These are phyloP conservation scores for Herpetomonas samuelpessoai DNA, from an alignment of 208 protist species.

Conservation along the genomic window DNA sequence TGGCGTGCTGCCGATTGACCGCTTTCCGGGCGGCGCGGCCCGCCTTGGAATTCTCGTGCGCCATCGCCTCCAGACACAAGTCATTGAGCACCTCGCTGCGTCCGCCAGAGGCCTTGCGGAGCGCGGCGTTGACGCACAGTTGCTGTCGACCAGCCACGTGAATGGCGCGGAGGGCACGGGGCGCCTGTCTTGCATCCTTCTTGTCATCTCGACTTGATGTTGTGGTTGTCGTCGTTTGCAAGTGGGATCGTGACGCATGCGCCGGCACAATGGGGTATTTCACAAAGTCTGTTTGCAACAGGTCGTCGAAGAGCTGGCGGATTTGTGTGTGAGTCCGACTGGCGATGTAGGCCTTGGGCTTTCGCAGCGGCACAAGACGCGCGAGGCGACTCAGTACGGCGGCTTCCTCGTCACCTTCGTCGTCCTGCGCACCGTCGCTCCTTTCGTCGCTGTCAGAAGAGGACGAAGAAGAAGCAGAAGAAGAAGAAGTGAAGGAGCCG, in stretches of 20 bases:
- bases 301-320: constrained; percentile 90
- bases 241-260: background rate
- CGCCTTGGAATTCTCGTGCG: constrained; percentile 51
- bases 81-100: constrained; percentile 80
- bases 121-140: constrained; percentile 84
- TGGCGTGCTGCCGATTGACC: constrained; percentile 1
- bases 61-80: constrained; percentile 90
- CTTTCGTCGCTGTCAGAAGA: constrained; percentile 3
- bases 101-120: constrained; percentile 17
- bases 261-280: constrained; percentile 23
- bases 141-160: constrained; percentile 89
- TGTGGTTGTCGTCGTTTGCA: too few species aligned
- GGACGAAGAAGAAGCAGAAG: constrained; percentile 6
- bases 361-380: constrained; percentile 35
- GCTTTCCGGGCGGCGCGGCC: constrained; percentile 33
- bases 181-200: background rate
- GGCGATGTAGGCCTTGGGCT: constrained; percentile 92
- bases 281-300: constrained; percentile 82
- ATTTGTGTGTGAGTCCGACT: constrained; percentile 96
- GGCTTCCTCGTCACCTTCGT: constrained; percentile 19
- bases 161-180: constrained; percentile 50
- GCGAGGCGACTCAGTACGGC: constrained; percentile 12
- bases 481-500: constrained; percentile 8
- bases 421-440: constrained; percentile 9
- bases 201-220: background rate